Evolutionary conservation across 2,329 filamentous ascomycete genomes (phyloP).

Genomic region (Ciborinia camelliae): DNA sequence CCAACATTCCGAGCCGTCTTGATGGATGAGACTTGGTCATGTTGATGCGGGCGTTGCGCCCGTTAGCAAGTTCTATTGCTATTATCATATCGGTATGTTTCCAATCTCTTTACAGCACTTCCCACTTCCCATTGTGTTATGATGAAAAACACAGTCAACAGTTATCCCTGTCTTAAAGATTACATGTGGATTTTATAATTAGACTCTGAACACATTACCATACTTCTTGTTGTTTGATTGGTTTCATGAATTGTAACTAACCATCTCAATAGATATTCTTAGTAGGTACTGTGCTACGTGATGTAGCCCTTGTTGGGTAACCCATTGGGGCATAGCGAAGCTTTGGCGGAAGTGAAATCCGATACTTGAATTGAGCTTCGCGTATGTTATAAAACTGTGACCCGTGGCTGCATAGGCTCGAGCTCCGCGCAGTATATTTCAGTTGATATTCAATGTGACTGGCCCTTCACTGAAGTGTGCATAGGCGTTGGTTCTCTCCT

Average conservation of each 20-base stretch:
- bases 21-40: neutral
- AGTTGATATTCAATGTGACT: neutral
- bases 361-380: neutral
- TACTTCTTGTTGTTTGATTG: neutral
- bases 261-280: neutral
- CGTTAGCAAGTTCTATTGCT: neutral
- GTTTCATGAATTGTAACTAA: slow-evolving; percentile 9
- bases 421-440: neutral
- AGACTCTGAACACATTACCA: slow-evolving; percentile 19
- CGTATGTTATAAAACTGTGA: neutral
- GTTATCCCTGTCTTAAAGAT: slow-evolving; percentile 22
- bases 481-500: neutral
- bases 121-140: neutral
- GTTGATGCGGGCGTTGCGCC: neutral
- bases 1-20: neutral
- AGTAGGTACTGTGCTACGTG: neutral
- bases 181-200: slow-evolving; percentile 22
- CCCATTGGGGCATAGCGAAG: neutral
- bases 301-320: neutral
- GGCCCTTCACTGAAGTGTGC: neutral
- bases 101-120: neutral
- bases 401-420: neutral
- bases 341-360: neutral
- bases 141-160: slow-evolving; percentile 22
- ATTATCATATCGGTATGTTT: slow-evolving; percentile 12